Evolutionary conservation across 768 basidiomycete species (phyloP), one percentile per base, ranked within the genome.

Genomic region (Lentinus tigrinus): DNA sequence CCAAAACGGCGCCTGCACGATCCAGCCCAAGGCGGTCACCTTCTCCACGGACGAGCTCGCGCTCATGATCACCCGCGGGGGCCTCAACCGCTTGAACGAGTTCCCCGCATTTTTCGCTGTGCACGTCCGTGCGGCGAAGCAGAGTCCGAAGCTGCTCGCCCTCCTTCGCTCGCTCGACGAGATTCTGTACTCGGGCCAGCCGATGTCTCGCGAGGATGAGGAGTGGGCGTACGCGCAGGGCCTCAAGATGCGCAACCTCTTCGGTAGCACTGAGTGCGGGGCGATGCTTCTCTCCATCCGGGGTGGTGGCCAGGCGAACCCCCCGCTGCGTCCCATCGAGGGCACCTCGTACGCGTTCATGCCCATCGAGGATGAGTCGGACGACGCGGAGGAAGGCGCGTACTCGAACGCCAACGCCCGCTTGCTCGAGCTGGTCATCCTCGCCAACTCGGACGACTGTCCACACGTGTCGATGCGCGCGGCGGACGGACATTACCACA

Each of bases 211-310:
- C 24, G 88, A 88, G 61, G 86, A 88, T 36, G 88, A 89, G 70
- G 81, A 82, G 31, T 90, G 83, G 79, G 85, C 84, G 28, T 79
- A 80, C 67, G 74, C 74, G 54, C 81, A 83, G 57, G 83, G 81
- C 26, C 77, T 91, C 63, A 46, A 47, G 58, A 38, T 67, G 26
- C 57, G 89, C 83, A 89, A 88, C 68, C 73, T 87, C 13, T 90
- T 89, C 65, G 89, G 88, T 16, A 88, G 82, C 69, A 91, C 89
- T 4, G 89, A 91, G 75, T 80, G 86, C 59, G 87, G 86, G 54
- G 84, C 79, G 5, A 85, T 86, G 77, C 75, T 91, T 43, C 70
- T 83, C 34, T 85, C 87, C 24, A 60, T 73, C 46, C 84, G 84
- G 43, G 81, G 78, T 31, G 63, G 60, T 4, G 65, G 65, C 13